A percentile compares a stretch with the other conserved stretches of the same genome.
Conservation (phyloP, 768 basidiomycete species). For the Kwoniella heveanensis region DNA sequence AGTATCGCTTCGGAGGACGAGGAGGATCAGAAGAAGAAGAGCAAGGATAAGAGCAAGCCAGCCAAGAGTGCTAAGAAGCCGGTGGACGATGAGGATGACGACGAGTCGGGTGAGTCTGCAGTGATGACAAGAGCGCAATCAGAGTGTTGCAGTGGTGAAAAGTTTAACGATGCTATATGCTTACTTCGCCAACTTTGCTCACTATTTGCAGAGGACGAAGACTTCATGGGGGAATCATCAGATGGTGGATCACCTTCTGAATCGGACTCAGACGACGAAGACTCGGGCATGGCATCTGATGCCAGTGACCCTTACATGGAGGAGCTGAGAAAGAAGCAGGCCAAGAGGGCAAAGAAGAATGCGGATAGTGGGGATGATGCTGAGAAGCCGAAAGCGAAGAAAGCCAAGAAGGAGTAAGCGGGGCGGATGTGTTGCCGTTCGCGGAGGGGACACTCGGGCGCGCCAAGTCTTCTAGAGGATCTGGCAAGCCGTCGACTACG, state of each 20-base stretch:
- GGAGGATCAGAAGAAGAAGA: conserved; percentile 73
- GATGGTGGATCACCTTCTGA: conserved; percentile 85
- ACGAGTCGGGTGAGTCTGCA: conserved; percentile 45
- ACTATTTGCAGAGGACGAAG: conserved; percentile 67
- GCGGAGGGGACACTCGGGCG: too few species aligned
- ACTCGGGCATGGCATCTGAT: conserved; percentile 50
- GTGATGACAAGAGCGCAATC: too few species aligned
- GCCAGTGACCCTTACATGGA: conserved; percentile 50
- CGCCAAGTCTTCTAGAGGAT: too few species aligned
- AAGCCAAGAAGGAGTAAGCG: conserved; percentile 40
- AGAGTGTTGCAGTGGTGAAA: too few species aligned
- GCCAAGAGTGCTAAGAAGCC: conserved; percentile 56
- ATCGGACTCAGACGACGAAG: conserved; percentile 63
- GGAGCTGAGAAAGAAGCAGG: conserved; percentile 55
- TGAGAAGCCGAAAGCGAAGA: conserved; percentile 50
- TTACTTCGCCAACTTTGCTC: not conserved
- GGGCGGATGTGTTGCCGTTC: too few species aligned
- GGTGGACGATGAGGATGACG: conserved; percentile 61
- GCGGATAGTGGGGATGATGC: conserved; percentile 33
- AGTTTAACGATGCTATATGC: not conserved
- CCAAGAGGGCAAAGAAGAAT: conserved; percentile 26
- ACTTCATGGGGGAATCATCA: conserved; percentile 82
- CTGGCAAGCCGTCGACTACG: too few species aligned
- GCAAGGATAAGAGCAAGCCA: conserved; percentile 60
- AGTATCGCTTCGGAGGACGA: conserved; percentile 63